Base-by-base conservation (phyloP, 2,329 filamentous ascomycete genomes). In the Ceratocystis colombiana region DNA sequence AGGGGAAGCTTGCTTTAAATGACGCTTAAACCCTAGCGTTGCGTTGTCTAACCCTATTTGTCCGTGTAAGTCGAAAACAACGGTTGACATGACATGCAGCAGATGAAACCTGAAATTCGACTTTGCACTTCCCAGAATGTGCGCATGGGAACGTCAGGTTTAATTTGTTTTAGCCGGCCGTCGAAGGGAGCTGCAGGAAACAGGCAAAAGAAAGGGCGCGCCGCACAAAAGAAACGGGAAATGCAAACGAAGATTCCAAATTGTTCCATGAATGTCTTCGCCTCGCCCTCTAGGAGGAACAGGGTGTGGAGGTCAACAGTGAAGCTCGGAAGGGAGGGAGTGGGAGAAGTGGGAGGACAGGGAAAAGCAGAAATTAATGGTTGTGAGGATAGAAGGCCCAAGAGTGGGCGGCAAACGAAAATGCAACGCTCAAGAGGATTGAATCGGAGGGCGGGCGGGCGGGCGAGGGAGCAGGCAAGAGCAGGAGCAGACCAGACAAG, bases 311-410 rank as follows among this genome's bases (percentile, higher is more conserved):
- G 20, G 53, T 1, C 53, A n/a, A 10, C 8, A n/a, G 30, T 7
- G 53, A 15, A 17, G 22, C 4, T 5, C 2, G 22, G 30, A 57
- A 30, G 15, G 12, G 10, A 33, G 22, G 20, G 30, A 55, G 20
- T 55, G 50, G 50, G 50, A 55, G 50, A 28, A 55, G 20, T 55
- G 50, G 50, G 25, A 20, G 50, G 25, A 28, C 50, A 55, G 28
- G 50, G 50, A 55, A 55, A 55, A 55, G 8, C 8, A 55, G 50
- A 22, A 48, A 48, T 7, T 2, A n/a, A 10, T 7, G 46, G 46
- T 4, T 22, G n/a, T 48, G 46, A 48, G 15, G 20, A 10, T 48
- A 20, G 20, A 48, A 22, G 46, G 17, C 20, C 17, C n/a, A n/a
- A 17, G 6, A 48, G 17, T n/a, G n/a, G 17, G 8, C n/a, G 6